Percentiles rank a stretch among this genome's conserved stretches.
phyloP scores from a whole-genome alignment of 257 asterid genomes.

The Solanum stenotomum region DNA sequence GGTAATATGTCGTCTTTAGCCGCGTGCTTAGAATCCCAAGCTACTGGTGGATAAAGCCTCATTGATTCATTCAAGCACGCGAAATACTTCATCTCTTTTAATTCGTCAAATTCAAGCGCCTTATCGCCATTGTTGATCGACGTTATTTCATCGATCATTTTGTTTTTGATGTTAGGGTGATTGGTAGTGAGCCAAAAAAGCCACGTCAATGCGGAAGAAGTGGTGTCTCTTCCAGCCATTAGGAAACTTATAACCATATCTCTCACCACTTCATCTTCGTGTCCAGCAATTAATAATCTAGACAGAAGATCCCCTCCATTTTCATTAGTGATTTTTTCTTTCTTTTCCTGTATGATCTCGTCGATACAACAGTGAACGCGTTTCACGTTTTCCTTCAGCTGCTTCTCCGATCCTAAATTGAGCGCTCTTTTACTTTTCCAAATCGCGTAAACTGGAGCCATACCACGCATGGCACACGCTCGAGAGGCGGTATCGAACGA shows the following conservation, averaged over 20 bases:
- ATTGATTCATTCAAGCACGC: conserved; percentile 70
- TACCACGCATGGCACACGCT: conserved; percentile 46
- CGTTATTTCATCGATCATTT: not conserved
- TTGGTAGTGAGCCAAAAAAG: not conserved
- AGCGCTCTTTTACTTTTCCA: conserved; percentile 52
- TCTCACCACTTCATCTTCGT: not conserved
- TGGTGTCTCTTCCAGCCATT: not conserved
- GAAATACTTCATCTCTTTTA: conserved; percentile 37
- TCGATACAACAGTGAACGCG: conserved; percentile 15
- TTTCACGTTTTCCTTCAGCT: conserved; percentile 38
- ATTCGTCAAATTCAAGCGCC: not conserved
- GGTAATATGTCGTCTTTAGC: conserved; percentile 50
- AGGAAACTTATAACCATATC: conserved; percentile 20
- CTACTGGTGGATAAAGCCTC: conserved; percentile 96
- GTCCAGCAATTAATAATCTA: not conserved
- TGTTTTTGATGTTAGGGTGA: fast-evolving
- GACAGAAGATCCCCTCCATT: not conserved
- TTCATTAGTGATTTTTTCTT: not conserved
- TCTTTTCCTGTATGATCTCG: not conserved
- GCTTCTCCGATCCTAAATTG: conserved; percentile 45
- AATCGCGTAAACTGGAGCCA: conserved; percentile 29
- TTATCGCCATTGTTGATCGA: not conserved
- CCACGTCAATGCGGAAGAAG: not conserved
- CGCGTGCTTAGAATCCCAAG: conserved; percentile 40
- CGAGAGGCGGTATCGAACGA: conserved; percentile 56